Conservation (phyloP, 805 yeast genomes). For the Candida quercuum region DNA sequence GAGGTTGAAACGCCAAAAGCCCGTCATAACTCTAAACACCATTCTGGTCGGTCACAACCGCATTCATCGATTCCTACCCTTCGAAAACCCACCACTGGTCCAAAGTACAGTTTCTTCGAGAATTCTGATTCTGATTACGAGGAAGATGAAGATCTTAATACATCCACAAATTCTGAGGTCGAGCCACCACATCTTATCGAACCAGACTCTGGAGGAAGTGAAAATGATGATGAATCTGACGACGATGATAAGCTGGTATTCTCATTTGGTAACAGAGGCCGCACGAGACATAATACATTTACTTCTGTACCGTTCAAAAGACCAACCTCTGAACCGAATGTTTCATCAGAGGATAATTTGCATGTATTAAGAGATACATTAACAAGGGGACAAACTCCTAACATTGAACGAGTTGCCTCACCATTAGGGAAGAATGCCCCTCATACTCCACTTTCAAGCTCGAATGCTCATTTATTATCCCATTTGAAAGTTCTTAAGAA, state of each 20-base stretch:
- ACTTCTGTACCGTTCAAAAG: conserved; percentile 8
- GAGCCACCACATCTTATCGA: neutral
- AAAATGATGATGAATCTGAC: conserved; percentile 28
- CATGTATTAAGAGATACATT: neutral
- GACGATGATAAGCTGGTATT: conserved; percentile 5
- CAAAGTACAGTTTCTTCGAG: conserved; percentile 23
- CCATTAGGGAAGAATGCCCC: conserved; percentile 32
- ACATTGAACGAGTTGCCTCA: conserved; percentile 25
- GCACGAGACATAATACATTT: conserved; percentile 17
- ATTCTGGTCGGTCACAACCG: neutral
- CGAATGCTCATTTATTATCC: conserved; percentile 23
- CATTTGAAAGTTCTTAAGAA: conserved; percentile 1
- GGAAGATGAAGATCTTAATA: neutral
- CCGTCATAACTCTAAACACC: conserved; percentile 4
- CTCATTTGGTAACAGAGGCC: conserved; percentile 12
- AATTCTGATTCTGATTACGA: conserved; percentile 13
- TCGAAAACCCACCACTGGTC: conserved; percentile 8
- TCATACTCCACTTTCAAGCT: conserved; percentile 24
- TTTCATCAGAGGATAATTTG: too few species aligned
- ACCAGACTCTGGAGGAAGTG: conserved; percentile 15
- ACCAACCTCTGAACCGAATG: conserved; percentile 21
- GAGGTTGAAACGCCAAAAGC: neutral
- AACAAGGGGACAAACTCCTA: neutral
- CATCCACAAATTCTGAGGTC: conserved; percentile 2
- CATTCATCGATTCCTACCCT: neutral